These are phyloP conservation scores for Colletotrichum salicis DNA, from an alignment of 2,329 filamentous ascomycete genomes.

Conservation along the genomic window DNA sequence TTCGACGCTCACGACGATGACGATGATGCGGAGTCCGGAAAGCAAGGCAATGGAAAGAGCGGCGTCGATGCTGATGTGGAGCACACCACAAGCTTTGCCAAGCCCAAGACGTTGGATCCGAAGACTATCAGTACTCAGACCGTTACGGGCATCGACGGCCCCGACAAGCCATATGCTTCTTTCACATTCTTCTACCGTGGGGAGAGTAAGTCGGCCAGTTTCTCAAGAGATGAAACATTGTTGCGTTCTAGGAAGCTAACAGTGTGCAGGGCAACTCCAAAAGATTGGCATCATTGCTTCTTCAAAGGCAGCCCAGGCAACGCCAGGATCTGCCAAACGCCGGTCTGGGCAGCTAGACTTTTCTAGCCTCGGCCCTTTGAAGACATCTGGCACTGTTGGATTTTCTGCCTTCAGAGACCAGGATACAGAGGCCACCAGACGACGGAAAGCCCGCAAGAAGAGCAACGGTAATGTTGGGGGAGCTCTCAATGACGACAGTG, in stretches of 20 bases:
- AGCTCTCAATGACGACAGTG: conserved; percentile 77
- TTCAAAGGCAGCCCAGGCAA: conserved; percentile 71
- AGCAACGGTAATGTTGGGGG: conserved; percentile 64
- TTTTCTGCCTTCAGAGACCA: conserved; percentile 89
- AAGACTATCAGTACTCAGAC: conserved; percentile 99
- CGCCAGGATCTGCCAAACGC: conserved; percentile 74
- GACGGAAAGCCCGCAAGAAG: conserved; percentile 71
- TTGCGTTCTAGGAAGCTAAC: conserved; percentile 3
- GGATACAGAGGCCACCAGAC: conserved; percentile 63
- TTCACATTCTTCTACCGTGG: conserved; percentile 99
- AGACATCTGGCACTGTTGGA: conserved; percentile 86
- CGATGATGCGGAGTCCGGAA: conserved; percentile 68
- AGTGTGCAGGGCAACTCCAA: conserved; percentile 80
- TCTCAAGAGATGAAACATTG: conserved; percentile 10
- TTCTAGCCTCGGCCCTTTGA: conserved; percentile 83
- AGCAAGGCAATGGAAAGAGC: conserved; percentile 64
- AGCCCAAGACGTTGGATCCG: conserved; percentile 93
- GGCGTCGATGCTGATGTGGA: conserved; percentile 85
- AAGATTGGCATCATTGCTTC: conserved; percentile 92
- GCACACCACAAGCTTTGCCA: conserved; percentile 97
- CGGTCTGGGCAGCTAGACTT: conserved; percentile 88
- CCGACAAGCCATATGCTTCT: conserved; percentile 93
- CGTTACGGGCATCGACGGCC: conserved; percentile 96
- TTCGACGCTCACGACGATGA: conserved; percentile 98
- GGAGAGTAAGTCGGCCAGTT: conserved; percentile 76